Percentiles rank a stretch among this genome's conserved stretches.
These are phyloP conservation scores for Cystoisospora suis DNA, from an alignment of 169 alveolate species.

Conservation along the genomic window DNA sequence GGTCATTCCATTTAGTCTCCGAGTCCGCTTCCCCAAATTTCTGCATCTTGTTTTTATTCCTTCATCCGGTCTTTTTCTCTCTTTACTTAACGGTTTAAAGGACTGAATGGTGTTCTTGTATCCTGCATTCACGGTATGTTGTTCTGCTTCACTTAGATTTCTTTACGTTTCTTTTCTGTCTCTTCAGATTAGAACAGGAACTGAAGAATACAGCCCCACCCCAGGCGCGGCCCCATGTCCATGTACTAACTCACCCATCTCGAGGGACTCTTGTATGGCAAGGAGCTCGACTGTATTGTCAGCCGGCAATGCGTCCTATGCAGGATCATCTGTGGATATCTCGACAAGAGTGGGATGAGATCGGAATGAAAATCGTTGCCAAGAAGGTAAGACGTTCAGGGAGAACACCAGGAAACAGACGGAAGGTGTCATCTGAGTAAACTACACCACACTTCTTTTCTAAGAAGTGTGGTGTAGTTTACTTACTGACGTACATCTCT, in stretches of 20 bases:
- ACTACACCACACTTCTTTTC: not conserved
- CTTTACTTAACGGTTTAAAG: too few species aligned
- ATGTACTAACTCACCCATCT: constrained; percentile 42
- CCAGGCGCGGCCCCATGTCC: constrained; percentile 55
- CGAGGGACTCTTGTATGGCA: constrained; percentile 52
- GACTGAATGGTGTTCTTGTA: too few species aligned
- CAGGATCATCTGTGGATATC: constrained; percentile 57
- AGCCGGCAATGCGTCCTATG: constrained; percentile 53
- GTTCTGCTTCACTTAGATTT: too few species aligned
- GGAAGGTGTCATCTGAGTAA: not conserved
- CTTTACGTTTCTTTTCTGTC: not conserved
- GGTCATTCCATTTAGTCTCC: too few species aligned
- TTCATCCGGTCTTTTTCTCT: too few species aligned
- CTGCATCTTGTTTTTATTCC: too few species aligned
- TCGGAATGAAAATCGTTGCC: constrained; percentile 52
- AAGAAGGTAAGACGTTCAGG: constrained; percentile 37
- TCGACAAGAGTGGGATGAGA: constrained; percentile 62
- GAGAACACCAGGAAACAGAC: not conserved
- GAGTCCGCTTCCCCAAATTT: too few species aligned
- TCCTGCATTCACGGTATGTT: too few species aligned
- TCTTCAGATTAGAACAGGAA: constrained; percentile 52
- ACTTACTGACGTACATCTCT: not conserved
- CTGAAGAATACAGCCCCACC: constrained; percentile 61
- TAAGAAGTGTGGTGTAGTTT: not conserved
- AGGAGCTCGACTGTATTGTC: constrained; percentile 53